phyloP scores from a whole-genome alignment of 2,329 filamentous ascomycete species.

The Phaeophleospora eucalypticola region DNA sequence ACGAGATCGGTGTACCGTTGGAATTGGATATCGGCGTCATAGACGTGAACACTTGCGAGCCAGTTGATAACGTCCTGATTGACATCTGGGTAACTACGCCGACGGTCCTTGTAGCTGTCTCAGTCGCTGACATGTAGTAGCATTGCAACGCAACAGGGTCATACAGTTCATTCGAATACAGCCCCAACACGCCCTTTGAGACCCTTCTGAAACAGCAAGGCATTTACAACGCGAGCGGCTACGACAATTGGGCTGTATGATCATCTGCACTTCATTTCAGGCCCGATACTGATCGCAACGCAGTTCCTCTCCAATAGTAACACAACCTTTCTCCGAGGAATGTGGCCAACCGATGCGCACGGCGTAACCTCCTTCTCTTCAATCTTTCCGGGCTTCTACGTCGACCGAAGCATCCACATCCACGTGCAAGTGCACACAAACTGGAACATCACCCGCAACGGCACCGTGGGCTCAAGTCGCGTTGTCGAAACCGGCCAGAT shows the following conservation, averaged over 20 bases:
- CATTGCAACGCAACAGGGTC: slow-evolving; percentile 13
- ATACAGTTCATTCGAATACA: slow-evolving; percentile 5
- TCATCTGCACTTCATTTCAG: not conserved
- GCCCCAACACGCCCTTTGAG: slow-evolving; percentile 8
- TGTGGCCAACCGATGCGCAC: slow-evolving; percentile 13
- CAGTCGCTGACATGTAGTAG: not conserved
- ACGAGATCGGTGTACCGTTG: slow-evolving; percentile 10
- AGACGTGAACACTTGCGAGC: slow-evolving; percentile 13
- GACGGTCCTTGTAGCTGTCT: not conserved
- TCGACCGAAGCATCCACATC: slow-evolving; percentile 13
- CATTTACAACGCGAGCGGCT: slow-evolving; percentile 6
- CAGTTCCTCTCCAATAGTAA: slow-evolving; percentile 8
- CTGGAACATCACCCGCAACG: slow-evolving; percentile 12
- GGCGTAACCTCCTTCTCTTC: slow-evolving; percentile 9
- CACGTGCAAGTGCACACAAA: slow-evolving; percentile 14
- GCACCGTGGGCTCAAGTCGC: slow-evolving; percentile 5
- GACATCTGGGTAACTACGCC: slow-evolving; percentile 6
- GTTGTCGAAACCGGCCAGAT: slow-evolving; percentile 14
- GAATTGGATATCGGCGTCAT: slow-evolving; percentile 14
- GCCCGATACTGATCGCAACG: not conserved
- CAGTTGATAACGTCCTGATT: slow-evolving; percentile 7
- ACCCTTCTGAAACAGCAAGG: slow-evolving; percentile 3
- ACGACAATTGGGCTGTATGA: slow-evolving; percentile 6
- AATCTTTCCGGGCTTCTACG: slow-evolving; percentile 14
- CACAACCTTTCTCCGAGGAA: slow-evolving; percentile 10